Conservation (phyloP, 2,329 filamentous ascomycete species). For the Aspergillus sp. region DNA sequence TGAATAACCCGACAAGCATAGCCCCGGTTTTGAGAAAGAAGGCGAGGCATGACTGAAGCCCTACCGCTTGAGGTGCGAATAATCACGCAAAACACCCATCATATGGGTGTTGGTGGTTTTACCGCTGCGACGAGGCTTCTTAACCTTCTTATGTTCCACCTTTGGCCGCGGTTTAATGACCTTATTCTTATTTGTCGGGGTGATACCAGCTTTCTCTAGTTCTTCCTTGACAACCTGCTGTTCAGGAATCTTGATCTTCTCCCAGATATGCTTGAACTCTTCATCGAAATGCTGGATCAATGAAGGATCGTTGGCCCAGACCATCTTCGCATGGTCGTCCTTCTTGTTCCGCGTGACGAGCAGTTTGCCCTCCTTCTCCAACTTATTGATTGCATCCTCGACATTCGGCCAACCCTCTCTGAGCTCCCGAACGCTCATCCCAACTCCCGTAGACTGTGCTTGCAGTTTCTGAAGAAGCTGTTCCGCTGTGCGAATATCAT, state of each 20-base stretch:
- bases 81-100: constrained; percentile 77
- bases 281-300: constrained; percentile 73
- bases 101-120: constrained; percentile 90
- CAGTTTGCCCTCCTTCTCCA: constrained; percentile 77
- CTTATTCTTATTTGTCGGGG: constrained; percentile 80
- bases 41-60: background rate
- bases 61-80: constrained; percentile 49
- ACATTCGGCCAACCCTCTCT: constrained; percentile 95
- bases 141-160: constrained; percentile 67
- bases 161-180: constrained; percentile 58
- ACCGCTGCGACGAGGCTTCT: constrained; percentile 70
- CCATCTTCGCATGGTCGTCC: constrained; percentile 78
- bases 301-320: constrained; percentile 85
- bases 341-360: constrained; percentile 90
- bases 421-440: constrained; percentile 81
- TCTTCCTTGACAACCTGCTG: constrained; percentile 75
- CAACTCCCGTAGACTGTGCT: constrained; percentile 74
- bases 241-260: constrained; percentile 73
- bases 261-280: constrained; percentile 83
- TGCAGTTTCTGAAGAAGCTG: constrained; percentile 81
- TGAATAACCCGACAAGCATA: too few relatives aligned
- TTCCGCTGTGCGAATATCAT: constrained; percentile 75
- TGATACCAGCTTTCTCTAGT: constrained; percentile 74
- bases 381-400: constrained; percentile 70
- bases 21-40: background rate